Evolutionary conservation across 2,329 filamentous ascomycete genomes (phyloP).

Genomic region (Colletotrichum scovillei): DNA sequence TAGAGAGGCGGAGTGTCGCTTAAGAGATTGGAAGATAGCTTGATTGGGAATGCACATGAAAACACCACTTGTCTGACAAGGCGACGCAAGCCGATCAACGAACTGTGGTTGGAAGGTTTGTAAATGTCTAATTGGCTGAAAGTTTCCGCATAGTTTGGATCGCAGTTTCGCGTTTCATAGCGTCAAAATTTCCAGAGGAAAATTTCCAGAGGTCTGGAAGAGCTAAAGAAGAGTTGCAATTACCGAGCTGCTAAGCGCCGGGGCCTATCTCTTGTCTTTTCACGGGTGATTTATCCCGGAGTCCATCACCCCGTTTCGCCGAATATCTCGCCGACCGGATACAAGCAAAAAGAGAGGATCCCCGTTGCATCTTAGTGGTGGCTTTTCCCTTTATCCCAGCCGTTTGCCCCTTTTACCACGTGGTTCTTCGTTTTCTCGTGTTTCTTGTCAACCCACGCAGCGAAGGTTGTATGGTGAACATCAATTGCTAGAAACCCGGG

Average conservation of each 20-base stretch:
- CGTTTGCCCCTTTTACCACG: constrained; percentile 31
- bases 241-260: constrained; percentile 6
- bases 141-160: background rate
- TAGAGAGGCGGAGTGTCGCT: background rate
- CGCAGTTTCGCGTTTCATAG: background rate
- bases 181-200: background rate
- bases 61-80: too few relatives aligned
- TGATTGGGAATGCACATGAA: background rate
- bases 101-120: background rate
- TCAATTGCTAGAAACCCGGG: constrained; percentile 4
- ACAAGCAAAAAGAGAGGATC: constrained; percentile 25
- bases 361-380: constrained; percentile 8
- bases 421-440: constrained; percentile 4
- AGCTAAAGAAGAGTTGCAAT: background rate
- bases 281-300: background rate
- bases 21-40: background rate
- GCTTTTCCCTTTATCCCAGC: background rate
- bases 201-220: background rate
- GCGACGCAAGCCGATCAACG: too few relatives aligned
- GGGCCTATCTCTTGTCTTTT: background rate
- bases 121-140: background rate
- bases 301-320: constrained; percentile 13
- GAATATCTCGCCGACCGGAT: constrained; percentile 13
- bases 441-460: constrained; percentile 9
- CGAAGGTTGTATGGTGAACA: constrained; percentile 18